Evolutionary conservation across 1,139 yeast genomes (phyloP).

Genomic region (Yamadazyma songkhlaensis): DNA sequence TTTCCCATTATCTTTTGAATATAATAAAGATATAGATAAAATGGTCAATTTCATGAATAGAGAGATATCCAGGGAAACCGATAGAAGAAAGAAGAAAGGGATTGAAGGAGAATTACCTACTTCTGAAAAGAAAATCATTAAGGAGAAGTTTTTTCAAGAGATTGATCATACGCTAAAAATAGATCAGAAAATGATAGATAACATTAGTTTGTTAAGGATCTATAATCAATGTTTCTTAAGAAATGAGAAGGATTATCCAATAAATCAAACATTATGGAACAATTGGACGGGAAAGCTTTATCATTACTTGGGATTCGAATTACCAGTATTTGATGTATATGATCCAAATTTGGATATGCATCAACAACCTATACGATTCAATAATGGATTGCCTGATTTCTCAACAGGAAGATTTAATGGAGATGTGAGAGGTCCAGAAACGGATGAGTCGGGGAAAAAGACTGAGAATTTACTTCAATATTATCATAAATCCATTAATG

Average conservation of each 20-base stretch:
- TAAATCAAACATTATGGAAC: conserved; percentile 13
- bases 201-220: conserved; percentile 28
- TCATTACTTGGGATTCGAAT: conserved; percentile 24
- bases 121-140: conserved; percentile 5
- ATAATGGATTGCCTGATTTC: conserved; percentile 16
- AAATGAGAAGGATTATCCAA: background rate
- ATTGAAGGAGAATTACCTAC: conserved; percentile 1
- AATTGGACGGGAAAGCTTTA: conserved; percentile 23
- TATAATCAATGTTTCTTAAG: conserved; percentile 34
- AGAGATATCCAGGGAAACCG: conserved; percentile 7
- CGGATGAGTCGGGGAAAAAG: conserved; percentile 3
- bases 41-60: conserved; percentile 15
- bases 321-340: conserved; percentile 25
- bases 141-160: conserved; percentile 5
- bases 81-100: conserved; percentile 11
- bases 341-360: conserved; percentile 5
- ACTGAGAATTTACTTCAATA: conserved; percentile 14
- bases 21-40: conserved; percentile 29
- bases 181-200: conserved; percentile 38
- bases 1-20: conserved; percentile 19
- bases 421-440: conserved; percentile 7
- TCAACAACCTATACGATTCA: conserved; percentile 7
- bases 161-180: conserved; percentile 11
- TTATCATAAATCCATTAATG: conserved; percentile 18
- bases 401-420: conserved; percentile 8